Evolutionary conservation across 805 yeast genomes (phyloP), one percentile per base, ranked within the genome.

Genomic region (Kodamaea sagamina): DNA sequence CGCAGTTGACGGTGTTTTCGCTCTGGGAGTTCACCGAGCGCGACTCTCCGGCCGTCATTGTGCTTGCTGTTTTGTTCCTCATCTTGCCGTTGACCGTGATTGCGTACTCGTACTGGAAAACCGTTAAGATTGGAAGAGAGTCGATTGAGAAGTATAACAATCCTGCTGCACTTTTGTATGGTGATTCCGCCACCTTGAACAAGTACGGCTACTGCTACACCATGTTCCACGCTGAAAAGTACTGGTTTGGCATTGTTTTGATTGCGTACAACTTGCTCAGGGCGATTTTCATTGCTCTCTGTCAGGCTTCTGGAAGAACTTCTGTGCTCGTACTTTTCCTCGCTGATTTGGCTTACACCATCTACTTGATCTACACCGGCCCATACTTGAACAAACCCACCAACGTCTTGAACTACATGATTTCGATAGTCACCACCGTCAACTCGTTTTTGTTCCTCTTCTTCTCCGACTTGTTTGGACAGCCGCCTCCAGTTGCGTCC

Each of bases 1-100:
- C 95, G 2, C 95, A 89, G 62, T 65, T 90, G 45, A 72, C 82
- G 12, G 78, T 89, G 41, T 74, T 90, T 45, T 82, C 96, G 8
- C 71, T 89, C 42, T 90, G 95, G 93, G 96, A 90, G 68, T 89
- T 89, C 62, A 79, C 84, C 6, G 75, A 75, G 55, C 68, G 76
- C 41, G 97, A 90, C 57, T 89, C 97, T 0, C 85, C 95, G 1
- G 97, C 96, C 0, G 89, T 90, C 22, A 79, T 90, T 45, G 89
- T 88, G 4, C 66, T 88, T 46, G 92, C 96, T 2, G 83, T 79
- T 27, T 65, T 90, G 38, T 82, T 87, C 62, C 67, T 90, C 31
- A 37, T 88, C 1, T 65, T 84, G 44, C 72, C 86, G 1, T 47
- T 83, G 4, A 78, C 79, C 2, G 70, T 86, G 27, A 68, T 88